Conservation (phyloP, 129 eudicot species). For the Apium graveolens region DNA sequence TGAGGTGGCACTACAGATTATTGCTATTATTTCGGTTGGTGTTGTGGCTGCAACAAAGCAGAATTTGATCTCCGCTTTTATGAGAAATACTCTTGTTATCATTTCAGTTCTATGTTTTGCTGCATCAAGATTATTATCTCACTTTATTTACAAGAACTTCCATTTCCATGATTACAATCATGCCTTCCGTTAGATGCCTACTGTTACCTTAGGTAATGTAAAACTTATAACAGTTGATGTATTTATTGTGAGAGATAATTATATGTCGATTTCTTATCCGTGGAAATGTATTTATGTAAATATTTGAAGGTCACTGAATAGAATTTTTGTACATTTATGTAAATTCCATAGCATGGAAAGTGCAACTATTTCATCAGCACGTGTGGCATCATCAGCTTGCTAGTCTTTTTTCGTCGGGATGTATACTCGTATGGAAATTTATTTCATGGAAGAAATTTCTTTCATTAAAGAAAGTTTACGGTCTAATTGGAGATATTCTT, state of each 20-base stretch:
- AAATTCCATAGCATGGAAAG: no score
- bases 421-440: no score
- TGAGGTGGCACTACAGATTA: slow-evolving; percentile 45
- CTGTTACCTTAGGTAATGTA: not conserved
- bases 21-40: slow-evolving; percentile 50
- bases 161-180: slow-evolving; percentile 73
- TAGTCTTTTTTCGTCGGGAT: no score
- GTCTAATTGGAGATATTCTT: no score
- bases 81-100: slow-evolving; percentile 36
- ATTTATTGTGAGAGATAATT: not conserved
- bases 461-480: no score
- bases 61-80: slow-evolving; percentile 26
- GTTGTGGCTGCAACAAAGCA: slow-evolving; percentile 61
- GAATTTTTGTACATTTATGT: no score
- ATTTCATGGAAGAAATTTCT: no score
- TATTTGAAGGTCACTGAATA: not conserved
- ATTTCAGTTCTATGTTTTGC: slow-evolving; percentile 52
- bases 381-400: no score
- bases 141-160: slow-evolving; percentile 66
- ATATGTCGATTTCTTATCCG: not conserved
- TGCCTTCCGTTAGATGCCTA: slow-evolving; percentile 28
- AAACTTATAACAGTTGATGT: not conserved
- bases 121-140: slow-evolving; percentile 77
- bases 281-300: not conserved
- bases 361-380: no score